These are phyloP conservation scores for Moniliophthora roreri DNA, from an alignment of 1,284 basidiomycete species.

Conservation along the genomic window DNA sequence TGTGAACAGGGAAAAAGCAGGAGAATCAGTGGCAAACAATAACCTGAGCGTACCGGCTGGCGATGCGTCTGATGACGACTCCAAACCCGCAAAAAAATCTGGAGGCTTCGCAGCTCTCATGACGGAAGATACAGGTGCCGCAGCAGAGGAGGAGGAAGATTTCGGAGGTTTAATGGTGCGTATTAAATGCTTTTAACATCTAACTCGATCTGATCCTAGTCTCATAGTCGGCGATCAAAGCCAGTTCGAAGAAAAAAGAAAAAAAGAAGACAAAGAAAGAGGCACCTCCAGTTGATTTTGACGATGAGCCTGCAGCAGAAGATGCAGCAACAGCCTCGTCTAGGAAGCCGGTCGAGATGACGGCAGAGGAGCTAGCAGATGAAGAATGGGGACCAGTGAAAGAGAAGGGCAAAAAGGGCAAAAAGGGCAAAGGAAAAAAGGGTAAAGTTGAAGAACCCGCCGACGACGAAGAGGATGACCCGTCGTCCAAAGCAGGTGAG, in stretches of 20 bases:
- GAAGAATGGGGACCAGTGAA: conserved; percentile 67
- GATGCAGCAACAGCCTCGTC: conserved; percentile 20
- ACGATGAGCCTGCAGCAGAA: conserved; percentile 25
- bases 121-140: conserved; percentile 42
- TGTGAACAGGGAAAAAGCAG: conserved; percentile 63
- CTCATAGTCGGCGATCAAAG: conserved; percentile 56
- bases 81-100: conserved; percentile 21
- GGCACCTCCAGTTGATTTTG: conserved; percentile 26
- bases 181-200: conserved; percentile 14
- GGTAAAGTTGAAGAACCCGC: conserved; percentile 42
- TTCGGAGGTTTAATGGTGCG: conserved; percentile 86
- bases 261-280: conserved; percentile 63
- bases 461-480: conserved; percentile 34
- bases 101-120: conserved; percentile 52
- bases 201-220: conserved; percentile 6
- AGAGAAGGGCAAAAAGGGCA: conserved; percentile 56
- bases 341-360: conserved; percentile 48
- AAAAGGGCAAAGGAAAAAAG: conserved; percentile 62
- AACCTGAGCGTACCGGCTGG: conserved; percentile 32
- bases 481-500: conserved; percentile 17
- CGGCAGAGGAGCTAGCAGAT: conserved; percentile 65
- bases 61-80: conserved; percentile 45
- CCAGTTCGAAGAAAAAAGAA: conserved; percentile 61
- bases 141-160: conserved; percentile 69
- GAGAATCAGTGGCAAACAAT: conserved; percentile 55